phyloP scores from a whole-genome alignment of 2,329 filamentous ascomycete species.

The Mollisia scopiformis region DNA sequence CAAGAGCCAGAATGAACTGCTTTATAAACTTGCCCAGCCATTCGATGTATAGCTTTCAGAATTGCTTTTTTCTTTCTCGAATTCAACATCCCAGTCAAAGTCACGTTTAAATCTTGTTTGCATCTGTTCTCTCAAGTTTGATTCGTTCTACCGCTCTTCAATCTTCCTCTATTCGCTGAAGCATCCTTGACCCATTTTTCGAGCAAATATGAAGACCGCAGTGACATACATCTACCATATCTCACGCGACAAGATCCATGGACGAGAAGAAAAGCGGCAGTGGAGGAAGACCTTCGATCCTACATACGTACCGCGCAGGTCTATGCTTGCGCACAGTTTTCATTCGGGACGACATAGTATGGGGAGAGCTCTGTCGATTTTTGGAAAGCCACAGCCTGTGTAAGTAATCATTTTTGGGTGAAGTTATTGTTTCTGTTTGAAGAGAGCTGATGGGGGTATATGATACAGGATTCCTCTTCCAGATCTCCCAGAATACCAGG shows the following conservation, averaged over 20 bases:
- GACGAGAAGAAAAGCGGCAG: neutral
- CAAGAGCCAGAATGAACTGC: no score
- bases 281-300: conserved; percentile 3
- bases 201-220: neutral
- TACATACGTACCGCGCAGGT: neutral
- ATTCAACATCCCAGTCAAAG: no score
- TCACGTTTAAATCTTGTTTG: no score
- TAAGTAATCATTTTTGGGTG: neutral
- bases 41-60: no score
- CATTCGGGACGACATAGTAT: neutral
- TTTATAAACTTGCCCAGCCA: no score
- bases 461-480: neutral
- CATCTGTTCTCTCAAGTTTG: no score
- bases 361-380: neutral
- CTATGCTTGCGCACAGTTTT: neutral
- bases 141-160: no score
- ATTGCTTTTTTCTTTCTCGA: no score
- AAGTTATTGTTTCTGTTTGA: neutral
- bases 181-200: neutral
- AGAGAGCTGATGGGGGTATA: neutral
- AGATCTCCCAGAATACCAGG: neutral
- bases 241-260: neutral
- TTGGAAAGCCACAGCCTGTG: neutral
- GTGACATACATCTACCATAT: neutral
- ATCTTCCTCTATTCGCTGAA: no score